These are phyloP conservation scores for Jamesozyma lodderae DNA, from an alignment of 805 yeast species.

Conservation along the genomic window DNA sequence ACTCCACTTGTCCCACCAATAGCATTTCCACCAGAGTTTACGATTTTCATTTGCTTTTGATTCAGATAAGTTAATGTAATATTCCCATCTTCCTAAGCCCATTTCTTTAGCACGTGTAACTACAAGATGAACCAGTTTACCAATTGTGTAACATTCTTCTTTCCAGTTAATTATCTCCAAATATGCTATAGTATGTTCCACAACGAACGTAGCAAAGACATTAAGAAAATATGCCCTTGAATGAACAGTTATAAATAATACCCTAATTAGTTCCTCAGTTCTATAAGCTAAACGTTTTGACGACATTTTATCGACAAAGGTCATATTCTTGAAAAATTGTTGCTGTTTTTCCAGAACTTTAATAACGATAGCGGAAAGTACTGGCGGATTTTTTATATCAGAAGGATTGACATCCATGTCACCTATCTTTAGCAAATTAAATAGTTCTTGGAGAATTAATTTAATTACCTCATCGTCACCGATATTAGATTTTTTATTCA, in stretches of 20 bases:
- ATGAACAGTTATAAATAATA: not conserved
- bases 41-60: slow-evolving; percentile 9
- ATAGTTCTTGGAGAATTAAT: not conserved
- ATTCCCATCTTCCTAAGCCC: slow-evolving; percentile 14
- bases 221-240: not conserved
- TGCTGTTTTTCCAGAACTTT: not conserved
- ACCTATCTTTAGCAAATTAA: not conserved
- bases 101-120: not conserved
- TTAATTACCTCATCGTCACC: not conserved
- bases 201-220: not conserved
- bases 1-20: slow-evolving; percentile 17
- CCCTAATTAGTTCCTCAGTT: not conserved
- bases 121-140: not conserved
- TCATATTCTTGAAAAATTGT: not conserved
- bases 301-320: not conserved
- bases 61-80: slow-evolving; percentile 8
- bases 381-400: slow-evolving; percentile 2
- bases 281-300: not conserved
- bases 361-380: not conserved
- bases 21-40: slow-evolving; percentile 12
- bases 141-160: not conserved
- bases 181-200: not conserved
- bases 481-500: not conserved
- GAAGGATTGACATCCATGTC: slow-evolving; percentile 1
- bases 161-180: slow-evolving; percentile 1